Evolutionary conservation across 2,329 filamentous ascomycete species (phyloP), one percentile per base, ranked within the genome.

Genomic region (Monascus ruber): DNA sequence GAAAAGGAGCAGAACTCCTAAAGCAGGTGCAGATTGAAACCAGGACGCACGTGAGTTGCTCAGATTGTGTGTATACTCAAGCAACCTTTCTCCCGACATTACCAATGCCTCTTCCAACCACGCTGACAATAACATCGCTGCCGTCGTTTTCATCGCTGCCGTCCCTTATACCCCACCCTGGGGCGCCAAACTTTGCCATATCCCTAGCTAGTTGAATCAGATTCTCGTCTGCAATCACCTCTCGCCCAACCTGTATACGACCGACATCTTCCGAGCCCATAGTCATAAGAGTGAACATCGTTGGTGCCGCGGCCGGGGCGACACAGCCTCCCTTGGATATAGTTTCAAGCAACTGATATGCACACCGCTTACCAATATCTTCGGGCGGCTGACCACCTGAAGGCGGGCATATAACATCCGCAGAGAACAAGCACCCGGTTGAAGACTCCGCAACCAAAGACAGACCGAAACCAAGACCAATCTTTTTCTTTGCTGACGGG

Each of bases 251-350:
- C 46, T 85, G 77, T 48, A 98, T 62, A 42, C 91, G 76, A 4
- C 91, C 91, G 9, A 98, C 87, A 61, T 98, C 91, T 59, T 96
- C 91, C 1, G 83, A 85, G 0, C 91, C 91, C 91, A 98, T 96
- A 28, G 88, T 86, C 91, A 98, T 98, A 46, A 98, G 70, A 11
- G 81, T 84, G 38, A 98, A 63, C 47, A 94, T 73, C 0, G 82
- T 89, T 3, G 77, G 71, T 4, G 81, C 79, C 2, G 85, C 83
- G 3, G 82, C 73, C 9, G 71, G 72, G 38, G 79, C 81, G 3
- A 85, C 83, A 58, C 86, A 94, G 1, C 91, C 91, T 7, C 88
- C 89, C 50, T 81, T 76, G 37, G 76, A 76, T 44, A 96, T 81
- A 24, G 79, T 74, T 63, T 96, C 88, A 8, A 98, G 69, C 37